These are phyloP conservation scores for Neonectria ditissima DNA, from an alignment of 2,329 filamentous ascomycete species.

Conservation along the genomic window DNA sequence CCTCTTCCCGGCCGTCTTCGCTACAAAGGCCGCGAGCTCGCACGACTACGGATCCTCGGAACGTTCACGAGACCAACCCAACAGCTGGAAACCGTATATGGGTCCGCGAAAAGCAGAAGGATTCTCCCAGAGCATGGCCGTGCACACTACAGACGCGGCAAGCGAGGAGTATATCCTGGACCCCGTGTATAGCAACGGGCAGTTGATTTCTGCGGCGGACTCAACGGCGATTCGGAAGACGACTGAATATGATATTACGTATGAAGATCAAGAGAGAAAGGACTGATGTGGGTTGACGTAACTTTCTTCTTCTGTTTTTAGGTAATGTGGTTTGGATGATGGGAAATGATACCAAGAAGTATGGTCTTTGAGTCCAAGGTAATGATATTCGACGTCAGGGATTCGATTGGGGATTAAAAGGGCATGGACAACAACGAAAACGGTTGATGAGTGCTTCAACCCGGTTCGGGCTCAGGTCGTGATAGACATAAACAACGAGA, in stretches of 20 bases:
- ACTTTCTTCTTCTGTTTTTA: neutral
- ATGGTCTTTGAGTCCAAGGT: neutral
- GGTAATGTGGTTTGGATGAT: neutral
- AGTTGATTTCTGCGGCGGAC: constrained; percentile 27
- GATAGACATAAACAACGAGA: neutral
- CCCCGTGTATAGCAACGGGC: constrained; percentile 28
- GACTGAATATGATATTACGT: constrained; percentile 51
- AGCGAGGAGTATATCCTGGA: constrained; percentile 53
- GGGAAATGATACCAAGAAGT: neutral
- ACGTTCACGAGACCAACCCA: constrained; percentile 27
- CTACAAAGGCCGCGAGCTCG: constrained; percentile 22
- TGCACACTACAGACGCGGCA: constrained; percentile 44
- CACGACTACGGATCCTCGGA: constrained; percentile 12
- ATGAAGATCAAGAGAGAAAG: constrained; percentile 41
- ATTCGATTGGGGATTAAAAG: neutral
- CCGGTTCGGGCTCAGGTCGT: neutral
- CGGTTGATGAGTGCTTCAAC: neutral
- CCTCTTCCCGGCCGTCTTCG: constrained; percentile 52
- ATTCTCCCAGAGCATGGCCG: constrained; percentile 39
- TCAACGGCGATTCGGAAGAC: constrained; percentile 51
- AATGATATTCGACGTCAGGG: neutral
- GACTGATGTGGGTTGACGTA: neutral
- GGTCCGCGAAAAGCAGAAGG: constrained; percentile 47
- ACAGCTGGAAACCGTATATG: constrained; percentile 49
- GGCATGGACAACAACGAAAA: neutral